Base-by-base conservation (phyloP, 2,329 filamentous ascomycete species). In the Sclerotinia glacialis region DNA sequence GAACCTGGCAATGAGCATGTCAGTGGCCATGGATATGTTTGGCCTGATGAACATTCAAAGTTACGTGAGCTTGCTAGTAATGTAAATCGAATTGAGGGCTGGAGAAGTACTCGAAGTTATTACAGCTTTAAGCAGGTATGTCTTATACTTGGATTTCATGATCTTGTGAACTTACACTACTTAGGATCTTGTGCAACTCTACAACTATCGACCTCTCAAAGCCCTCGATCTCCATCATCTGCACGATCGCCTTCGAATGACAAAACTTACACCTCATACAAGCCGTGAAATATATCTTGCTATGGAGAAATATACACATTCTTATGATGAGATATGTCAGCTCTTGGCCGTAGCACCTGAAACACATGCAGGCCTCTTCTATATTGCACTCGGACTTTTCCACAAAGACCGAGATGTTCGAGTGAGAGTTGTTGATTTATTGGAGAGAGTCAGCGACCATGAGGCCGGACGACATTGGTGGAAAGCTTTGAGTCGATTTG, bases 401-500 rank as follows among this genome's bases (percentile, higher is more conserved):
- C 95, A 99, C 80, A 92, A 93, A 65, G 88, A 93, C 70, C 83
- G 84, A 46, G 89, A 92, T 62, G 93, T 97, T 14, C 85, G 95
- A 46, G 79, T 89, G 72, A 87, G 87, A 65, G 91, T 92, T 2
- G 89, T 92, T 1, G 91, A 91, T 68, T 80, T 99, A 46, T 78
- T 99, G 28, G 92, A 94, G 71, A 85, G 93, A 28, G 88, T 99
- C 65, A 86, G 88, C 71, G 88, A 89, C 67, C 94, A 99, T 78
- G 90, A 96, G 75, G 95, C 93, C 12, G 95, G 95, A 1, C 85
- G 93, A 74, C 92, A 98, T 78, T 98, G 95, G 84, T 99, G 94
- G 92, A 87, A 85, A 71, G 86, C 87, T 40, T 80, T 99, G 59
- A 95, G 93, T 67, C 84, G 92, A 54, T 99, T 97, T 76, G 89